Base-by-base conservation (phyloP, 1,284 basidiomycete genomes). In the Papiliotrema terrestris region DNA sequence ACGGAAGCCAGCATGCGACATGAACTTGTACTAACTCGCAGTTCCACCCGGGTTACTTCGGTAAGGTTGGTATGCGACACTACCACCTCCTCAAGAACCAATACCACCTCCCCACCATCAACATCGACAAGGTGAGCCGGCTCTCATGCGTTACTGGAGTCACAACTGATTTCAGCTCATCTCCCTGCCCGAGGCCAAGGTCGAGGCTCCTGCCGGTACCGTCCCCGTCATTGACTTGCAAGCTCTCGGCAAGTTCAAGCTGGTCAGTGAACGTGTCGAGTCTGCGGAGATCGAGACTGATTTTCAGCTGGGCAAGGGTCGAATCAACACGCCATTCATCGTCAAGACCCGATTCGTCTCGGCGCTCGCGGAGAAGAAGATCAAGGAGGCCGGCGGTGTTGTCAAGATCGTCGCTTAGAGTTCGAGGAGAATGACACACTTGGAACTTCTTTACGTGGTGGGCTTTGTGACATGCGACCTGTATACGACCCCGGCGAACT, bases 281-380 rank as follows among this genome's bases (percentile, higher is more conserved):
- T 36, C n/a, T 8, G 39, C 26, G 20, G 26, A 23, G 29, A 32
- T 11, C 5, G 35, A 59, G n/a, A 29, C 23, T 38, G 22, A 19
- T 17, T 8, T 15, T 37, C 60, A 74, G 72, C 67, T 77, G 58
- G 75, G 75, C 59, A 77, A 77, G 65, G 75, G 75, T 55, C 68
- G 70, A 59, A 59, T 77, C 64, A 66, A 68, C 68, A 69, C 69
- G 59, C 92, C 93, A 39, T 89, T 91, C 82, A 96, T 97, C 72
- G 89, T 96, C 73, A 96, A 96, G 83, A 91, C 93, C 59, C 90
- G 93, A 66, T 96, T 87, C 76, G 91, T 96, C 59, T 94, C 91
- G 49, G 81, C 80, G 67, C 85, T 83, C 71, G 93, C 93, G 67
- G 93, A 96, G 90, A 57, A 74, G 67, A 80, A 80, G 77, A 80